Percentiles rank a stretch among this genome's conserved stretches.
Evolutionary conservation across 1,284 basidiomycete species (phyloP).

Genomic region (Xerocomus minutiporus): DNA sequence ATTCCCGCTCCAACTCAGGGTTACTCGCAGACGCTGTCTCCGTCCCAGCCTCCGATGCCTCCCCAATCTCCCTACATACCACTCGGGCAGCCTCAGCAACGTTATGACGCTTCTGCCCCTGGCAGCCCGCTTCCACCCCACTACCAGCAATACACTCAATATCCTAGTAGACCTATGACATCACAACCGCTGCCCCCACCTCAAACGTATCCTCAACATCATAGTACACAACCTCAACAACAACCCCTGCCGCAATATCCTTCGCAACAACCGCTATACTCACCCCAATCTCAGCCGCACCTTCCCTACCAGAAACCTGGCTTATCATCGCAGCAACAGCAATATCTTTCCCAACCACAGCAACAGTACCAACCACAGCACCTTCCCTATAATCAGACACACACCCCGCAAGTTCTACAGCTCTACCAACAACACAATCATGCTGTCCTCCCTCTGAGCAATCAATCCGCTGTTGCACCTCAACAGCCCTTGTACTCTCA

Average conservation of each 20-base stretch:
- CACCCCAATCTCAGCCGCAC: slow-evolving; percentile 7
- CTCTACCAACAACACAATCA: slow-evolving; percentile 16
- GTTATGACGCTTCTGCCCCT: slow-evolving; percentile 5
- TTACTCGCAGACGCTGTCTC: slow-evolving; percentile 8
- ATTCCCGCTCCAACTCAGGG: slow-evolving; percentile 5
- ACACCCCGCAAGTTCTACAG: slow-evolving; percentile 14
- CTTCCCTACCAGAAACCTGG: slow-evolving; percentile 15
- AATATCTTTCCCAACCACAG: slow-evolving; percentile 3
- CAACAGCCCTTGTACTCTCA: slow-evolving; percentile 38
- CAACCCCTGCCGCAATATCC: slow-evolving; percentile 4
- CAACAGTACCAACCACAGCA: slow-evolving; percentile 16
- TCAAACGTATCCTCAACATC: slow-evolving; percentile 9
- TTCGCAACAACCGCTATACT: slow-evolving; percentile 9
- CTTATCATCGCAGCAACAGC: slow-evolving; percentile 8
- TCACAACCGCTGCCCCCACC: slow-evolving; percentile 13
- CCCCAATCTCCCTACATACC: slow-evolving; percentile 10
- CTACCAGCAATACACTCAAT: slow-evolving; percentile 15
- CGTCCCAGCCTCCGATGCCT: slow-evolving; percentile 6
- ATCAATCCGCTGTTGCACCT: slow-evolving; percentile 2
- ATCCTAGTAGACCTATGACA: slow-evolving; percentile 7
- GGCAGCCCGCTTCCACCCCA: slow-evolving; percentile 1
- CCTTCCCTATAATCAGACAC: slow-evolving; percentile 15
- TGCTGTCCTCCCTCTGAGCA: background rate
- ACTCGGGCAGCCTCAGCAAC: slow-evolving; percentile 17
- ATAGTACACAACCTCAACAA: slow-evolving; percentile 9